phyloP scores from a whole-genome alignment of 139 green algal genomes.

The Volvox reticuliferus region DNA sequence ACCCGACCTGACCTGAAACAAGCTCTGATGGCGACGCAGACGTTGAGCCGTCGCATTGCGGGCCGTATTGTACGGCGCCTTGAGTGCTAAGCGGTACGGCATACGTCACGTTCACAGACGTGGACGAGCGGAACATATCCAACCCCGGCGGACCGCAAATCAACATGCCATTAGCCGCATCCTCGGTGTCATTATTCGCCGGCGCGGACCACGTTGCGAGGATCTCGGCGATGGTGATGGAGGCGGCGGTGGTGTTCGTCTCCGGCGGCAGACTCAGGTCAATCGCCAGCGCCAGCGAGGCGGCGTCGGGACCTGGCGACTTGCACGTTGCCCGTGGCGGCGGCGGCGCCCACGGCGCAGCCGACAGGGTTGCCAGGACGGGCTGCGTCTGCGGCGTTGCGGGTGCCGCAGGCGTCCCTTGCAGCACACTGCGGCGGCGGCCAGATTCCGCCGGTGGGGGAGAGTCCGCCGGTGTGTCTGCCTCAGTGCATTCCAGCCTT shows the following conservation, averaged over 20 bases:
- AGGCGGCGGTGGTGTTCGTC: background rate
- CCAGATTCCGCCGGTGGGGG: background rate
- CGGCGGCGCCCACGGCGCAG: background rate
- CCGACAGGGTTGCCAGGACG: background rate
- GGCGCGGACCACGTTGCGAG: background rate
- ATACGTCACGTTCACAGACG: constrained; percentile 6
- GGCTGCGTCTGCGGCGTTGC: background rate
- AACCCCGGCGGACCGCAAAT: background rate
- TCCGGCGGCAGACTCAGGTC: background rate
- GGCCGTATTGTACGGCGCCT: background rate
- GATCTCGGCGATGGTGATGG: background rate
- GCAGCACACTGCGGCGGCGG: constrained; percentile 1
- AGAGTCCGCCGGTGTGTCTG: background rate
- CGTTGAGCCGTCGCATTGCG: constrained; percentile 4
- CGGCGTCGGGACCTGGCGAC: background rate
- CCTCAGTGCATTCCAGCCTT: background rate
- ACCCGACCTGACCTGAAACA: background rate
- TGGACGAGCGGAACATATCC: constrained; percentile 1
- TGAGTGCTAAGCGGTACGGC: constrained; percentile 20
- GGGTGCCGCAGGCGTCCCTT: background rate
- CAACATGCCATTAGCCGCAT: background rate
- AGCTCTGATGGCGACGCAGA: background rate
- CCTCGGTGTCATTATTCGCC: no score
- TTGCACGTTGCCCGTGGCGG: background rate
- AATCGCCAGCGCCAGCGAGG: background rate